Percentiles rank a stretch among this genome's conserved stretches.
phyloP scores from a whole-genome alignment of 805 yeast genomes.

The Candida manassasensis region DNA sequence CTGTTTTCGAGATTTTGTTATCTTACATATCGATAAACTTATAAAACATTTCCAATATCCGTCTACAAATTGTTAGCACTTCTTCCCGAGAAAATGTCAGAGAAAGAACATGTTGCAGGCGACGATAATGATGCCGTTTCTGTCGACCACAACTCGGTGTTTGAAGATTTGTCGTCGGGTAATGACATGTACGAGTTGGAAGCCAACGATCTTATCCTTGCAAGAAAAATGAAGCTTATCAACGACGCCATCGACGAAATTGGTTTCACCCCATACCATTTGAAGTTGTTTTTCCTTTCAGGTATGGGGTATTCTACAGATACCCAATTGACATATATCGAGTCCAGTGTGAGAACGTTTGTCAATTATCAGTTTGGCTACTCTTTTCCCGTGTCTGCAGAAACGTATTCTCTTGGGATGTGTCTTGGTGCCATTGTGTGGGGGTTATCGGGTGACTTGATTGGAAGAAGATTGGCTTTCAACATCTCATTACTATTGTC shows the following conservation, averaged over 20 bases:
- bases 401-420: constrained; percentile 37
- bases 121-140: constrained; percentile 9
- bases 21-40: too few species aligned
- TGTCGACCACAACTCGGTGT: constrained; percentile 2
- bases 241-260: constrained; percentile 32
- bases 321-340: constrained; percentile 46
- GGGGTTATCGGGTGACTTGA: constrained; percentile 53
- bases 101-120: neutral
- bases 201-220: constrained; percentile 28
- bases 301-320: constrained; percentile 58
- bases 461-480: constrained; percentile 51
- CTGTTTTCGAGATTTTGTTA: too few species aligned
- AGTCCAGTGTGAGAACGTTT: constrained; percentile 41
- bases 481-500: constrained; percentile 22
- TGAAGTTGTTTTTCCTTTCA: constrained; percentile 44
- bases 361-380: constrained; percentile 46
- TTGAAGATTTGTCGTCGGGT: constrained; percentile 5
- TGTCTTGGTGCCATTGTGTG: constrained; percentile 49
- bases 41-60: too few species aligned
- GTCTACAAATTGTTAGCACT: too few species aligned
- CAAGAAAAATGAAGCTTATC: constrained; percentile 23
- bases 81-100: too few species aligned
- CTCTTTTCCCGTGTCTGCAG: constrained; percentile 41
- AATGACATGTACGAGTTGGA: constrained; percentile 18
- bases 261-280: constrained; percentile 51